Evolutionary conservation across 2,329 filamentous ascomycete genomes (phyloP).

Genomic region (Phaeosphaeria sp.): DNA sequence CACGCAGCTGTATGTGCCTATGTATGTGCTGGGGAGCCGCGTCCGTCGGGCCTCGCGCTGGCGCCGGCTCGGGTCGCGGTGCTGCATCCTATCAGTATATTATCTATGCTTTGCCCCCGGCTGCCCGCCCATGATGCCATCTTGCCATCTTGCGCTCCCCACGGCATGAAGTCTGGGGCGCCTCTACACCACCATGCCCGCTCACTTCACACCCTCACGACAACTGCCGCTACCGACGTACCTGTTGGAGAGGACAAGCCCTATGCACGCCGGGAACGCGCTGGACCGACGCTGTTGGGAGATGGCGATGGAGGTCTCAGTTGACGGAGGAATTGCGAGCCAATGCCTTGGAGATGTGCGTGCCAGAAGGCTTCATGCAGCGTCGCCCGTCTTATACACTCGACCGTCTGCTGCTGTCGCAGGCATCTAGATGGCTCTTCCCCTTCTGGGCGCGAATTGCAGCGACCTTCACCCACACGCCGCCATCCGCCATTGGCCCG

Average conservation of each 20-base stretch:
- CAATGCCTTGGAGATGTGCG: constrained; percentile 33
- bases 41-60: not conserved
- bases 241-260: constrained; percentile 10
- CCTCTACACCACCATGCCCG: not conserved
- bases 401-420: constrained; percentile 14
- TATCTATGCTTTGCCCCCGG: constrained; percentile 26
- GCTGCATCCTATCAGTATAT: constrained; percentile 26
- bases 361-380: constrained; percentile 38
- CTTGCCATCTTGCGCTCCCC: not conserved
- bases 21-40: too few relatives aligned
- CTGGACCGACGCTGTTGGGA: constrained; percentile 25
- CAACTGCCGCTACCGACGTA: constrained; percentile 18
- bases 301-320: constrained; percentile 32
- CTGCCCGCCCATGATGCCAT: constrained; percentile 9
- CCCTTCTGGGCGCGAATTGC: constrained; percentile 41
- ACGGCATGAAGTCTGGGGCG: constrained; percentile 6
- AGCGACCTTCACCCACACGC: constrained; percentile 35
- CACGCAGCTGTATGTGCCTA: not conserved
- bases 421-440: constrained; percentile 30
- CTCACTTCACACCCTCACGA: not conserved
- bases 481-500: constrained; percentile 44
- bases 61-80: not conserved
- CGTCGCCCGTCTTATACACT: constrained; percentile 45
- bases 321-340: constrained; percentile 24
- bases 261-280: constrained; percentile 16